A percentile compares a stretch with the other conserved stretches of the same genome.
These are phyloP conservation scores for Gossypium herbaceum DNA, from an alignment of 345 rosid species.

Conservation along the genomic window DNA sequence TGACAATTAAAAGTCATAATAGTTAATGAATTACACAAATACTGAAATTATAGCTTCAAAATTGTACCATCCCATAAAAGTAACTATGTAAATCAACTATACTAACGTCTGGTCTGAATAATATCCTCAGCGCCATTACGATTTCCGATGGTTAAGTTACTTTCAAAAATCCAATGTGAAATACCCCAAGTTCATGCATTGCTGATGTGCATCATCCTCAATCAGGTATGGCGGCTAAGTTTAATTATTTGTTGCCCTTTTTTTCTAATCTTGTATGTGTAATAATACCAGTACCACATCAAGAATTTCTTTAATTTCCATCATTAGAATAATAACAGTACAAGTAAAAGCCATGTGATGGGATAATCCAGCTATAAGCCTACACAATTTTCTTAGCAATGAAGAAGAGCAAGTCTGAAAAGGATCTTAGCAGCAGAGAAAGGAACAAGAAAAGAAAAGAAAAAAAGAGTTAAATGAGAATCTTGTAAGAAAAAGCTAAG, in stretches of 20 bases:
- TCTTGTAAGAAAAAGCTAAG: slow-evolving; percentile 3
- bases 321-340: neutral
- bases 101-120: no score
- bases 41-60: no score
- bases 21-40: no score
- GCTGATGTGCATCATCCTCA: neutral
- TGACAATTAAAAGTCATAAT: no score
- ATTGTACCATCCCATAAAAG: no score
- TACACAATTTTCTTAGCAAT: neutral
- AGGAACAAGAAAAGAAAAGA: neutral
- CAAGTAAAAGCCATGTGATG: neutral
- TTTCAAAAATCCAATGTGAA: no score
- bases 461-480: neutral
- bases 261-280: neutral
- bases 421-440: slow-evolving; percentile 5
- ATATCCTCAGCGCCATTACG: no score
- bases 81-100: no score
- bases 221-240: neutral
- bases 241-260: neutral
- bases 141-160: no score
- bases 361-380: neutral
- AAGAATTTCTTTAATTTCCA: neutral
- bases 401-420: neutral
- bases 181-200: neutral
- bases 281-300: neutral